Evolutionary conservation across 768 basidiomycete genomes (phyloP).

Genomic region (Boletus subparvulus): DNA sequence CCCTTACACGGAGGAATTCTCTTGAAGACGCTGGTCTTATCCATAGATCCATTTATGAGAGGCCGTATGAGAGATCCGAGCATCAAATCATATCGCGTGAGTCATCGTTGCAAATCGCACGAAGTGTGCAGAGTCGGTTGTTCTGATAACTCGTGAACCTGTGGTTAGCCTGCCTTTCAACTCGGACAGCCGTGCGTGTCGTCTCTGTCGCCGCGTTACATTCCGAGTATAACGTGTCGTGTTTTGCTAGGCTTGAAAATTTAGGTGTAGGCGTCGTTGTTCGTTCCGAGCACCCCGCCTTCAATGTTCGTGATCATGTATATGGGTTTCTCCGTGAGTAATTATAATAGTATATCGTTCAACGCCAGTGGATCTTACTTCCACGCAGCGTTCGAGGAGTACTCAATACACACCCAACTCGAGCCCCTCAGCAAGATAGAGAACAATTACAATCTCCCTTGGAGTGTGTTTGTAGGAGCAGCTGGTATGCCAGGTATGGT

Average conservation of each 20-base stretch:
- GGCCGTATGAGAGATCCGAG: slow-evolving; percentile 37
- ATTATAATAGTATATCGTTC: slow-evolving; percentile 35
- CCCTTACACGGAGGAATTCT: slow-evolving; percentile 47
- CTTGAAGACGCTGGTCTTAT: slow-evolving; percentile 47
- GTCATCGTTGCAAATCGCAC: not conserved
- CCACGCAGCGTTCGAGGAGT: slow-evolving; percentile 29
- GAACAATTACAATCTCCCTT: slow-evolving; percentile 31
- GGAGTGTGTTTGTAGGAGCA: slow-evolving; percentile 31
- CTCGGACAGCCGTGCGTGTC: slow-evolving; percentile 18
- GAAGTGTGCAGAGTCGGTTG: not conserved
- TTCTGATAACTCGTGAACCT: not conserved
- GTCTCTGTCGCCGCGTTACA: not conserved
- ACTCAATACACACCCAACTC: not conserved
- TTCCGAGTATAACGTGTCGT: not conserved
- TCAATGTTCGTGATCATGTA: slow-evolving; percentile 4
- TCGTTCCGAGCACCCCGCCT: slow-evolving; percentile 10
- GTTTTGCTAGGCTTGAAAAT: slow-evolving; percentile 22
- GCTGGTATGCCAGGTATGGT: slow-evolving; percentile 31
- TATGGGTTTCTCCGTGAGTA: slow-evolving; percentile 32
- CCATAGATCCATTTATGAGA: slow-evolving; percentile 48
- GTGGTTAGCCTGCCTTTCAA: slow-evolving; percentile 5
- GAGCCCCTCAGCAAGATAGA: slow-evolving; percentile 13
- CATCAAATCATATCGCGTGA: slow-evolving; percentile 12
- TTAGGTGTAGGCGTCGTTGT: slow-evolving; percentile 39
- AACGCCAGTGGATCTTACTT: slow-evolving; percentile 42